Evolutionary conservation across 305 asterid genomes (phyloP), one percentile per base, ranked within the genome.

Genomic region (Fraxinus baroniana): DNA sequence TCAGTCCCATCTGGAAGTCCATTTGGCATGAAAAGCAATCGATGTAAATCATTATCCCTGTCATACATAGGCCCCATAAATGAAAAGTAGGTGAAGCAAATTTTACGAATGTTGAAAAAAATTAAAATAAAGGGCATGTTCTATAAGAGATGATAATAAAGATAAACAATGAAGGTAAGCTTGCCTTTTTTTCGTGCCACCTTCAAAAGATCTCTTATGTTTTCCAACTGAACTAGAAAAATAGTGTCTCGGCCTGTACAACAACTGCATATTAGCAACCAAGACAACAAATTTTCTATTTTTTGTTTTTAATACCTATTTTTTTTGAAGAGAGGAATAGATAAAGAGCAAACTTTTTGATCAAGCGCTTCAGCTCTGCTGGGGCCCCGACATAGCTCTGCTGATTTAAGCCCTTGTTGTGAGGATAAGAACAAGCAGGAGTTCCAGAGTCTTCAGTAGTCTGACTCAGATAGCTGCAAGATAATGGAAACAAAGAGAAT

Each of bases 281-380:
- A n/a, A 55, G 24, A n/a, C 24, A 17, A 55, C 22, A 55, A 82
- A 55, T 55, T 55, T 55, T 55, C 66, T 55, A 55, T n/a, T 55
- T 55, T 55, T 55, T 5, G 10, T 55, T 55, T 52, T 55, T 55
- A 55, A 55, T 55, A 55, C 66, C 66, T 55, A 55, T 17, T 55
- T n/a, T n/a, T n/a, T n/a, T n/a, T 18, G 66, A 55, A 55, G 62
- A 52, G 22, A 52, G 22, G 62, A 52, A 52, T 18, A 55, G 66
- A 5, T n/a, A 55, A 18, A 74, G 71, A 20, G 82, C 90, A 71
- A 70, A 89, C 91, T 78, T 89, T 81, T 89, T 89, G 41, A 80
- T 79, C 80, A 83, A 83, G 4, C 82, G 90, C 55, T 89, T 87
- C 83, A 68, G 84, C 49, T 83, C 81, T 74, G 87, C 87, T 41